Base-by-base conservation (phyloP, 1,139 yeast genomes). In the Spencermartinsiella ligniputridi region DNA sequence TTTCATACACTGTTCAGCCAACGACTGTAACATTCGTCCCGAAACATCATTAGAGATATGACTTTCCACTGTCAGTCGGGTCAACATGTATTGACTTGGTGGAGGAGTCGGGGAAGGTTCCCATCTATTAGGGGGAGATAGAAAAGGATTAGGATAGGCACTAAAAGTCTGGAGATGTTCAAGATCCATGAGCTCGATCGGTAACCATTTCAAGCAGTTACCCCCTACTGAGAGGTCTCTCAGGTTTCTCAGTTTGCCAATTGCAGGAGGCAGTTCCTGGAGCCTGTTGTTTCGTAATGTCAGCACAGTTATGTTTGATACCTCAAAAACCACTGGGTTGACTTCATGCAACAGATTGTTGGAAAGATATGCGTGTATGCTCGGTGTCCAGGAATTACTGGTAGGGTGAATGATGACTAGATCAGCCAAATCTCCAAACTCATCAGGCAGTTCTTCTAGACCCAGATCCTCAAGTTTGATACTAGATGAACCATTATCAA, bases 271-370 rank as follows among this genome's bases (percentile, higher is more conserved):
- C 4, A 82, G 57, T 36, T 67, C 61, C 20, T 65, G 66, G 30
- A 82, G 61, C 41, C 69, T 64, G 56, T 82, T 82, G 41, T 69
- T 70, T 35, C 86, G 67, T 43, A 82, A 61, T 1, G 78, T 70
- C 35, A 82, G 61, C 4, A 78, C 83, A n/a, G 74, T 69, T 13
- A 81, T 59, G 37, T 76, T 73, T 6, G 67, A 60, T 9, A 79
- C 70, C 41, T 70, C 69, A 52, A 80, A 79, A 16, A 81, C 48
- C 11, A 68, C 57, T 0, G 79, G 76, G n/a, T 78, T 74, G n/a
- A 82, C 57, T 1, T 66, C 60, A 17, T 68, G 60, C n/a, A 82
- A 53, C n/a, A 61, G 56, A 58, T 82, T 82, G 42, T 72, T 68
- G 2, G 76, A 64, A 6, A 81, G 69, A 54, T 74, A 76, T 15